Evolutionary conservation across 352 stramenopile genomes (phyloP), one percentile per base, ranked within the genome.

Genomic region (Phytophthora tentaculata): DNA sequence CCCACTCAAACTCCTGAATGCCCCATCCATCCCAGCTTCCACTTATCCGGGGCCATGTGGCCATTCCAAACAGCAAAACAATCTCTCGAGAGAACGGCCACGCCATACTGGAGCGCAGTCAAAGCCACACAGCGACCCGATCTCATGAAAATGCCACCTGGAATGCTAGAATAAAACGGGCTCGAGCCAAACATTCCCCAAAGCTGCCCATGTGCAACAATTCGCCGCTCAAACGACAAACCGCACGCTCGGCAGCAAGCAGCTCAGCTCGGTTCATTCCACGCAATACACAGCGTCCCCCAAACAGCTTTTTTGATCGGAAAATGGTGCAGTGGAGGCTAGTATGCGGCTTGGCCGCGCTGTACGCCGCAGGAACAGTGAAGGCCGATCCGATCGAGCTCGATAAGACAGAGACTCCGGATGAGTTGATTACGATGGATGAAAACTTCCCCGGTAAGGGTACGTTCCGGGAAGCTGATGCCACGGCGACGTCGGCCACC

Each of bases 91-190:
- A 72, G 56, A 76, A 48, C 43, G 37, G 57, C 17, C 63, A 69
- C 3, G n/a, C 41, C 58, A 59, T 76, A 73, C 58, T 65, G 5
- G 19, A 62, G 28, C 32, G n/a, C n/a, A 64, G 54, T 69, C 26
- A 65, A 64, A 29, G 10, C 22, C 35, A 57, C 35, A 61, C n/a
- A 51, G 9, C 29, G 51, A 74, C 32, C 69, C 63, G 19, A 77
- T 77, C 69, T 71, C 60, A 72, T 67, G 69, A 77, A 74, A 67
- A n/a, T 37, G n/a, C 55, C 69, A 77, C 54, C 69, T 73, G 69
- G 69, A 67, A 76, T 64, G 29, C 39, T n/a, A 69, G 58, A 73
- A 73, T 64, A 64, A 69, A 67, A 63, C 29, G 39, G 47, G 45
- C 52, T 62, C 22, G 54, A 19, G 48, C 28, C 55, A 67, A 70